Evolutionary conservation across 495 filamentous ascomycete genomes (phyloP), one percentile per base, ranked within the genome.

Genomic region (Aspergillus leporis): DNA sequence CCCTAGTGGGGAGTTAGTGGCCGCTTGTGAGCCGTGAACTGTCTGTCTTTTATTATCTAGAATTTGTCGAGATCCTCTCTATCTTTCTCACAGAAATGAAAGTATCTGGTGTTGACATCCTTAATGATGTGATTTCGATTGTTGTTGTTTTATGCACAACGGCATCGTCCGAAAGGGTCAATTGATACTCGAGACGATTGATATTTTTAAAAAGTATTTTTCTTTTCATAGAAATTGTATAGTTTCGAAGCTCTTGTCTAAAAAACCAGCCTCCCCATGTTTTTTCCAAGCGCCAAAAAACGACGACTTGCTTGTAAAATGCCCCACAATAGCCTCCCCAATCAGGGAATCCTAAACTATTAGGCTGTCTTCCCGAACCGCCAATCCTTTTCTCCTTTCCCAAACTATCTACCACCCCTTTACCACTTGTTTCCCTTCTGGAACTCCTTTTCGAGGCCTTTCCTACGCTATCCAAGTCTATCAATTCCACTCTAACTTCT

Each of bases 21-120:
- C 31, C 34, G 51, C 51, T 34, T 40, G 34, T 40, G 51, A 53
- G 51, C 51, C 51, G 32, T 58, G 34, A 25, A 36, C 41, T 53
- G 28, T 58, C 41, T 36, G 22, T 32, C 34, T 59, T 53, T 52
- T 53, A 10, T 23, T 34, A 34, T 32, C 16, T 41, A 16, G 19
- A 30, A 31, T 34, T 51, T 45, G 8, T 9, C n/a, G 14, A 28
- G 25, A 6, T 3, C n/a, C 25, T 28, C 25, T 3, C 3, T 3
- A 28, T 28, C 25, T 28, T 28, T 28, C n/a, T n/a, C n/a, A n/a
- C n/a, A n/a, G n/a, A n/a, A n/a, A n/a, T n/a, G n/a, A n/a, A n/a
- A n/a, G n/a, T n/a, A n/a, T n/a, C n/a, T n/a, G n/a, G 25, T 28
- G 25, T 28, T 28, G 25, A 28, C 25, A 28, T 28, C 6, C 25